A percentile compares a stretch with the other conserved stretches of the same genome.
phyloP scores from a whole-genome alignment of 768 basidiomycete genomes.

The Phlebiopsis flavidoalba region DNA sequence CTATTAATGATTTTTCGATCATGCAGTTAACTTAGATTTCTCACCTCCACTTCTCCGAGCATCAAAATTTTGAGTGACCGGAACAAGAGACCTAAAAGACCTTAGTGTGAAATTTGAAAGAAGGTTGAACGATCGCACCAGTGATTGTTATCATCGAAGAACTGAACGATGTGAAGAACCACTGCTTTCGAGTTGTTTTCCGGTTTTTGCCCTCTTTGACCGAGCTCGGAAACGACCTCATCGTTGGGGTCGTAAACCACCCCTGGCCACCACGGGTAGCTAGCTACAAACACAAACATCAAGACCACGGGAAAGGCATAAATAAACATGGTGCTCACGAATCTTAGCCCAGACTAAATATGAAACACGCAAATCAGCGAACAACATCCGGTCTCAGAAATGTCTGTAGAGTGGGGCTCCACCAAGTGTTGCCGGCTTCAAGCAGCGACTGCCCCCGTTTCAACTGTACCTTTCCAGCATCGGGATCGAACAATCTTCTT shows the following conservation, averaged over 20 bases:
- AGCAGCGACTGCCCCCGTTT: slow-evolving; percentile 29
- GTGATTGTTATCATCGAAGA: slow-evolving; percentile 57
- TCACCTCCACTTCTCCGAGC: slow-evolving; percentile 67
- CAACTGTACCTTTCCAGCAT: slow-evolving; percentile 30
- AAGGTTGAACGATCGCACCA: slow-evolving; percentile 46
- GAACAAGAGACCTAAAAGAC: slow-evolving; percentile 58
- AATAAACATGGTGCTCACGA: slow-evolving; percentile 33
- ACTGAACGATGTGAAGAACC: slow-evolving; percentile 64
- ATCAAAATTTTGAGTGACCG: slow-evolving; percentile 49
- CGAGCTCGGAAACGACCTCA: slow-evolving; percentile 7
- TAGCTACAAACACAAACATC: slow-evolving; percentile 37
- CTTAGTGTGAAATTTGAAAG: neutral
- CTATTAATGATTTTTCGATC: neutral
- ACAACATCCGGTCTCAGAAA: no score
- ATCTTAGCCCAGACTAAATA: slow-evolving; percentile 80
- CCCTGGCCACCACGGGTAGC: slow-evolving; percentile 88
- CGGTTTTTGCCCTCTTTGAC: slow-evolving; percentile 23
- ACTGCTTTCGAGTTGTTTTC: slow-evolving; percentile 34
- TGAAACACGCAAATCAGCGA: slow-evolving; percentile 1
- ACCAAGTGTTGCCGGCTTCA: slow-evolving; percentile 66
- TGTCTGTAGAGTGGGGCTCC: no score
- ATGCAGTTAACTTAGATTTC: slow-evolving; percentile 13
- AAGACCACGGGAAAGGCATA: neutral
- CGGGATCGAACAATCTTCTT: slow-evolving; percentile 6
- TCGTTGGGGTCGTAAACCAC: slow-evolving; percentile 49